Base-by-base conservation (phyloP, 345 rosid species). In the Nephelium lappaceum region DNA sequence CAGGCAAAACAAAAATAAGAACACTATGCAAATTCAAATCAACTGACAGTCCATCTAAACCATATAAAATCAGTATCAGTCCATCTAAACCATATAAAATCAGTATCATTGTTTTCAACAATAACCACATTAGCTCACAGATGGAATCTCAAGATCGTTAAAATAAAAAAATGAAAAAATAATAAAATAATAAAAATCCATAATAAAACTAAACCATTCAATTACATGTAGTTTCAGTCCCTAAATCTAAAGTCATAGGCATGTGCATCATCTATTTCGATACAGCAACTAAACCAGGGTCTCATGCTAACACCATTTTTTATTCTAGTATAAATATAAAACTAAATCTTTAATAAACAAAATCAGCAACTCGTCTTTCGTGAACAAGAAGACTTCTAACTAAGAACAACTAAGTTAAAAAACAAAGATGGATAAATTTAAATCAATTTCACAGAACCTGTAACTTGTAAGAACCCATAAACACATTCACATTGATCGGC, bases 391-490 rank as follows among this genome's bases (percentile, higher is more conserved):
- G n/a, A n/a, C 31, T 27, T 27, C 31, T 27, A 27, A 27, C 31
- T 27, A 27, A 27, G 31, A 27, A 27, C 2, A 27, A 2, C 31
- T 27, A 27, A 27, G 31, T 27, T 27, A 27, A 1, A 27, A 27
- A 27, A 27, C 1, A 1, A 27, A 27, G 2, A 2, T 0, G 1
- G 1, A 27, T 27, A 27, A 27, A 27, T 27, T 27, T 27, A 27
- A 27, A 27, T 27, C 31, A 25, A 74, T 77, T 77, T 93, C 94
- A 78, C 66, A 85, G 80, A 80, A 93, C 88, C 97, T 93, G 89
- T n/a, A 81, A 47, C 45, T 3, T n/a, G n/a, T 25, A 43, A 61
- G 21, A 41, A 64, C 31, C 69, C 36, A 61, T 23, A 45, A 61
- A 67, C 24, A 39, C 60, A 18, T 3, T 14, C 43, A 61, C 24